These are phyloP conservation scores for Yamadazyma aaseri DNA, from an alignment of 1,139 yeast genomes.

Conservation along the genomic window DNA sequence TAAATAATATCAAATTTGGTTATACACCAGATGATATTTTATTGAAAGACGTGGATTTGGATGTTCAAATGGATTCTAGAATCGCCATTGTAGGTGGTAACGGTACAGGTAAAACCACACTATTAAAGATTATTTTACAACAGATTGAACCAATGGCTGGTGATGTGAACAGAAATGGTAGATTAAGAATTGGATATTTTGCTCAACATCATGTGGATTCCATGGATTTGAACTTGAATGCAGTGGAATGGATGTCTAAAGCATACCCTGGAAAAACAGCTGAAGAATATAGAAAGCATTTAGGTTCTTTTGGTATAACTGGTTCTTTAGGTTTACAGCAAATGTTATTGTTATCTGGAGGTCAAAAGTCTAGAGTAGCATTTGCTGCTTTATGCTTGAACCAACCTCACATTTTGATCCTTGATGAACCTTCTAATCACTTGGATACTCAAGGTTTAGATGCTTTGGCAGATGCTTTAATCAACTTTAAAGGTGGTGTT, in stretches of 20 bases:
- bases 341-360: conserved; percentile 89
- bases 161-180: conserved; percentile 71
- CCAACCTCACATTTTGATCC: conserved; percentile 87
- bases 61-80: conserved; percentile 90
- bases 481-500: conserved; percentile 89
- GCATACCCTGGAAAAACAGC: conserved; percentile 92
- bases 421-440: conserved; percentile 99
- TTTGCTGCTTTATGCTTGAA: conserved; percentile 91
- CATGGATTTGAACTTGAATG: conserved; percentile 87
- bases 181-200: conserved; percentile 92
- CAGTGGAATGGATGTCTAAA: conserved; percentile 92
- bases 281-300: conserved; percentile 94
- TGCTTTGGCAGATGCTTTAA: conserved; percentile 87
- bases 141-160: conserved; percentile 72
- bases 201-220: conserved; percentile 99
- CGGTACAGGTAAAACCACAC: conserved; percentile 98
- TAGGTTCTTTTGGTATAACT: conserved; percentile 96
- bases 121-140: conserved; percentile 82
- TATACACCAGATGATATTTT: conserved; percentile 63
- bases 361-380: conserved; percentile 97
- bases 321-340: conserved; percentile 92
- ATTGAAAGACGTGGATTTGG: conserved; percentile 77
- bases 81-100: conserved; percentile 98
- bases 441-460: conserved; percentile 98
- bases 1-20: conserved; percentile 85